phyloP scores from a whole-genome alignment of 2,329 filamentous ascomycete species.

The Emergomyces pasteurianus region DNA sequence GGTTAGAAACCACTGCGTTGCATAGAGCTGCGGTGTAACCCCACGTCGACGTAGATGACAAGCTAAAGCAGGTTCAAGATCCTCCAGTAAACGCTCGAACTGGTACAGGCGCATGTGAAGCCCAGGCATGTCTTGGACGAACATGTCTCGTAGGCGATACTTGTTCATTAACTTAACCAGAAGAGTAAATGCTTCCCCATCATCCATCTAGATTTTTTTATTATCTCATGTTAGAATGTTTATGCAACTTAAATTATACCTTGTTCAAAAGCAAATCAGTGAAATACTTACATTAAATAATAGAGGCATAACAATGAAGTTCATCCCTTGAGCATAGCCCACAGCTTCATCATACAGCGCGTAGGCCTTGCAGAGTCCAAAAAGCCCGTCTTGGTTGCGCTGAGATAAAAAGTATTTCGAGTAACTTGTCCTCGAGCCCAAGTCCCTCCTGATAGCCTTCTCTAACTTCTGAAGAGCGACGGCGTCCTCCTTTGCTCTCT shows the following conservation, averaged over 20 bases:
- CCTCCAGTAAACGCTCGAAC: conserved; percentile 87
- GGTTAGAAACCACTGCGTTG: conserved; percentile 97
- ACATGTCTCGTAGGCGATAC: conserved; percentile 83
- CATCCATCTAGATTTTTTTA: conserved; percentile 60
- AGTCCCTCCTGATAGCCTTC: conserved; percentile 78
- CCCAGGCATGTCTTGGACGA: conserved; percentile 91
- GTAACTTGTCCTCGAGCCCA: conserved; percentile 87
- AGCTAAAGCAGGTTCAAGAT: conserved; percentile 85
- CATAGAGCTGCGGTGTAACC: conserved; percentile 85
- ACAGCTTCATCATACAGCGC: conserved; percentile 89
- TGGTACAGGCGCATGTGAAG: conserved; percentile 88
- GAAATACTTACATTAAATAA: conserved; percentile 66
- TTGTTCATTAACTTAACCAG: conserved; percentile 94
- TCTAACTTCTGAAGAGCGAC: conserved; percentile 69
- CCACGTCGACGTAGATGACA: conserved; percentile 82
- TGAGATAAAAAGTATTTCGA: conserved; percentile 90
- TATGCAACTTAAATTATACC: background rate
- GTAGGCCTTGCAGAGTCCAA: conserved; percentile 94
- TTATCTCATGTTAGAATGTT: background rate
- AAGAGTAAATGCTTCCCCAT: conserved; percentile 91
- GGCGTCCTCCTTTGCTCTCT: conserved; percentile 66
- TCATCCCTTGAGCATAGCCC: conserved; percentile 97
- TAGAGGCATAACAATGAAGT: conserved; percentile 92
- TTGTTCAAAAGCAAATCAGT: background rate
- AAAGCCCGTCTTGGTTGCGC: conserved; percentile 84